Evolutionary conservation across 2,329 filamentous ascomycete species (phyloP), one percentile per base, ranked within the genome.

Genomic region (Stagonosporopsis vannaccii): DNA sequence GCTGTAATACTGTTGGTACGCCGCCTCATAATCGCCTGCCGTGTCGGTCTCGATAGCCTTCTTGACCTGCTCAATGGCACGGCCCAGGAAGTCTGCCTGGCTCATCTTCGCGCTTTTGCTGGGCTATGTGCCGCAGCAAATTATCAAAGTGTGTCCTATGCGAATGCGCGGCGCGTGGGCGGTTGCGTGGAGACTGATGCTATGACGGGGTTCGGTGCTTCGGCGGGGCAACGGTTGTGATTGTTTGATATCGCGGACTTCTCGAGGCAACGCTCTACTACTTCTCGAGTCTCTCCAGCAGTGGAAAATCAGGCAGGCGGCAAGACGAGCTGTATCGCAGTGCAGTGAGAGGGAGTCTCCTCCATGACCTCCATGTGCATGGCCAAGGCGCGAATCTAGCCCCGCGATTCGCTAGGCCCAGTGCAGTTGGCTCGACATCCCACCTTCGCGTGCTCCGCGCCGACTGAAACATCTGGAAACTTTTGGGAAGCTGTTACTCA

Each of bases 11-110:
- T 90, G 85, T 75, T 97, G 91, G 77, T 98, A 98, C 53, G 95
- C 95, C 78, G 96, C 94, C 71, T 97, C 92, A 80, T 99, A 99
- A 75, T 98, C 92, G 75, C 92, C 93, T 41, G 91, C 90, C 66
- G 94, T 96, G 81, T 99, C 95, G 69, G 90, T 88, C 76, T 97
- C 93, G 81, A 99, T 98, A 67, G 95, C 95, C 79, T 96, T 96
- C 80, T 97, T 96, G 72, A 99, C 94, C 78, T 91, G 89, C 73
- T 96, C 92, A 82, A 98, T 98, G 71, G 95, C 95, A 70, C 94
- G 92, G 73, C 93, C 93, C 72, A 97, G 87, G 77, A 98, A 99
- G 81, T 99, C 95, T 77, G 92, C 96, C 76, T 93, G 92, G 68
- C 92, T 96, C 93, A 97, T 97, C 70, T 39, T 55, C 82, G 79